Evolutionary conservation across 1,139 yeast genomes (phyloP).

Genomic region (Sugiyamaella sp.): DNA sequence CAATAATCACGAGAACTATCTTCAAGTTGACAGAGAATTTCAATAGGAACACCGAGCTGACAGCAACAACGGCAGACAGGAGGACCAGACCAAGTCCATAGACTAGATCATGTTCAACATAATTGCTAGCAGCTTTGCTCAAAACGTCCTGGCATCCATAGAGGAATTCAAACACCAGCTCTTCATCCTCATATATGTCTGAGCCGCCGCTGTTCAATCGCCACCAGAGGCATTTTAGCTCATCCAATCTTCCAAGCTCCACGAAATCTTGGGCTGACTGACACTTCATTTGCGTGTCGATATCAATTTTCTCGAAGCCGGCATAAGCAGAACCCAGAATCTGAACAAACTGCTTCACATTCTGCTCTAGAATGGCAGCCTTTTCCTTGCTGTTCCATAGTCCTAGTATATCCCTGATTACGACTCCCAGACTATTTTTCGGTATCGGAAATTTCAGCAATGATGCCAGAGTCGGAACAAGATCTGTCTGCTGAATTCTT

Average conservation of each 20-base stretch:
- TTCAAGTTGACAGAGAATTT: conserved; percentile 20
- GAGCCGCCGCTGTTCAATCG: conserved; percentile 11
- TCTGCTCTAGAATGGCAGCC: conserved; percentile 53
- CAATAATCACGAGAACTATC: conserved; percentile 42
- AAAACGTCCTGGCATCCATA: conserved; percentile 55
- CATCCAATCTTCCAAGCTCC: conserved; percentile 33
- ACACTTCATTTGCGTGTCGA: conserved; percentile 23
- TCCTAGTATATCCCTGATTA: conserved; percentile 59
- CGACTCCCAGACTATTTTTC: conserved; percentile 76
- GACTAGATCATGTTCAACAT: conserved; percentile 56
- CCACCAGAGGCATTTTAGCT: conserved; percentile 32
- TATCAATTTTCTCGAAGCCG: conserved; percentile 21
- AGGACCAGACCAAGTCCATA: conserved; percentile 50
- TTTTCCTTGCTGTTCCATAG: conserved; percentile 53
- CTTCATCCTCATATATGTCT: conserved; percentile 18
- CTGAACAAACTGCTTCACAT: conserved; percentile 58
- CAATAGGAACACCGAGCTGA: conserved; percentile 18
- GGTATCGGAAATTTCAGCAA: conserved; percentile 84
- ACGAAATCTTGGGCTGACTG: conserved; percentile 27
- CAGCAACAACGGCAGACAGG: conserved; percentile 31
- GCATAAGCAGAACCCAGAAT: conserved; percentile 31
- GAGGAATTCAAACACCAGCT: conserved; percentile 48
- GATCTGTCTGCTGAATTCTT: conserved; percentile 73
- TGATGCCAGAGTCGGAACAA: conserved; percentile 82
- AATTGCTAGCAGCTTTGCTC: conserved; percentile 73